Conservation (phyloP, 257 asterid genomes). For the Cinchona pubescens region DNA sequence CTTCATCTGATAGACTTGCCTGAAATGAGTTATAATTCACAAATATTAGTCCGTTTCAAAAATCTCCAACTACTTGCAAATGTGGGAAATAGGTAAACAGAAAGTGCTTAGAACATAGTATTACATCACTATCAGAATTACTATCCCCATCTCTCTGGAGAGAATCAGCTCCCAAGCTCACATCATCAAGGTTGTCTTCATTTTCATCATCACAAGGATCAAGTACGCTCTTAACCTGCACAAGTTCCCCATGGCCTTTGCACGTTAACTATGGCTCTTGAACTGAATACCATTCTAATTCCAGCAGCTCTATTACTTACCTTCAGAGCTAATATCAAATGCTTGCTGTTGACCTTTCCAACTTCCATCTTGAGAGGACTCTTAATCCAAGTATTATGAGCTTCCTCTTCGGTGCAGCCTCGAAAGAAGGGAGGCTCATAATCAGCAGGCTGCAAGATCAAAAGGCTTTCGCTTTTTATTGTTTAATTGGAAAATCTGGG, state of each 20-base stretch:
- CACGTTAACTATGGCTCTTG: slow-evolving; percentile 14
- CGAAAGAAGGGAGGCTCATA: slow-evolving; percentile 94
- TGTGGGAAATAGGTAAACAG: slow-evolving; percentile 16
- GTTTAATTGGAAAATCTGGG: not conserved
- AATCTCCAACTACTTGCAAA: not conserved
- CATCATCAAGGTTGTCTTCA: slow-evolving; percentile 53
- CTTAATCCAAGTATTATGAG: slow-evolving; percentile 69
- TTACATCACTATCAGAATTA: slow-evolving; percentile 79
- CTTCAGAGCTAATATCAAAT: slow-evolving; percentile 81
- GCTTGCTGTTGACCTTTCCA: slow-evolving; percentile 88
- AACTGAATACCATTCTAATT: slow-evolving; percentile 8
- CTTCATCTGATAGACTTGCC: slow-evolving; percentile 74
- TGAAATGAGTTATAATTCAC: slow-evolving; percentile 30
- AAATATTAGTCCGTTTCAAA: slow-evolving; percentile 9
- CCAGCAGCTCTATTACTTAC: slow-evolving; percentile 33
- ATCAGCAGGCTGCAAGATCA: slow-evolving; percentile 81
- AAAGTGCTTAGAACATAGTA: slow-evolving; percentile 13
- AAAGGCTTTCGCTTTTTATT: slow-evolving; percentile 5
- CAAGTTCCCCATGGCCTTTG: slow-evolving; percentile 15
- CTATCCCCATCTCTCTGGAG: slow-evolving; percentile 44
- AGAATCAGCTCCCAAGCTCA: slow-evolving; percentile 70
- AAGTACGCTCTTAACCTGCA: slow-evolving; percentile 90
- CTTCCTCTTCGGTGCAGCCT: slow-evolving; percentile 85
- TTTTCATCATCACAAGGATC: slow-evolving; percentile 96
- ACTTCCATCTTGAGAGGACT: slow-evolving; percentile 86